Evolutionary conservation across 1,284 basidiomycete genomes (phyloP).

Genomic region (Tilletia setariae): DNA sequence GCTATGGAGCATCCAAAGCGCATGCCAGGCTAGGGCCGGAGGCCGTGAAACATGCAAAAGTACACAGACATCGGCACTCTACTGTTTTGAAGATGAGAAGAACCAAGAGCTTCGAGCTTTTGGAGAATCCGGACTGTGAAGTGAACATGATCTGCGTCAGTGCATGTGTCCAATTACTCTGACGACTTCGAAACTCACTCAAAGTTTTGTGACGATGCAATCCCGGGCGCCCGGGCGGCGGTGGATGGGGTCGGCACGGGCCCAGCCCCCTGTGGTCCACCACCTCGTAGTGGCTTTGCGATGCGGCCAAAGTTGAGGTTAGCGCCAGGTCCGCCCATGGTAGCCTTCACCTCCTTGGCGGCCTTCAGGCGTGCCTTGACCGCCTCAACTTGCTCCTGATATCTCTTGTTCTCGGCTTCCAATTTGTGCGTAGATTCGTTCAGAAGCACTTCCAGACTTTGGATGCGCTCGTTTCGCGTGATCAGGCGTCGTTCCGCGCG

Average conservation of each 20-base stretch:
- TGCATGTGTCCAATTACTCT: not conserved
- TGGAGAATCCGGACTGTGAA: conserved; percentile 28
- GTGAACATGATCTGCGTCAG: not conserved
- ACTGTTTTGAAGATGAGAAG: conserved; percentile 36
- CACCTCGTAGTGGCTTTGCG: conserved; percentile 91
- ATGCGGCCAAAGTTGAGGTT: conserved; percentile 80
- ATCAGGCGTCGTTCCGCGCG: conserved; percentile 93
- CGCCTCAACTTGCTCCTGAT: conserved; percentile 83
- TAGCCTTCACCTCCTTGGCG: conserved; percentile 69
- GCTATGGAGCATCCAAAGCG: not conserved
- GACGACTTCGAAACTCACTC: not conserved
- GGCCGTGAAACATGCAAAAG: too few species aligned
- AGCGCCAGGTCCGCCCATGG: conserved; percentile 18
- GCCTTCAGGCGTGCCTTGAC: conserved; percentile 88
- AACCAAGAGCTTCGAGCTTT: conserved; percentile 43
- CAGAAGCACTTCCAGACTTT: conserved; percentile 73
- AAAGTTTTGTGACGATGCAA: conserved; percentile 15
- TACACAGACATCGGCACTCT: not conserved
- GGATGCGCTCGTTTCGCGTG: conserved; percentile 91
- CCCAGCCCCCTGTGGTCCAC: conserved; percentile 54
- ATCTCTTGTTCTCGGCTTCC: conserved; percentile 87
- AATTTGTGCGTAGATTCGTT: conserved; percentile 90
- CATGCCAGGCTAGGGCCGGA: not conserved
- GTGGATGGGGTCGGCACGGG: conserved; percentile 32
- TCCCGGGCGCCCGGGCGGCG: conserved; percentile 27